These are phyloP conservation scores for Lonicera japonica DNA, from an alignment of 129 eudicot species.

Conservation along the genomic window DNA sequence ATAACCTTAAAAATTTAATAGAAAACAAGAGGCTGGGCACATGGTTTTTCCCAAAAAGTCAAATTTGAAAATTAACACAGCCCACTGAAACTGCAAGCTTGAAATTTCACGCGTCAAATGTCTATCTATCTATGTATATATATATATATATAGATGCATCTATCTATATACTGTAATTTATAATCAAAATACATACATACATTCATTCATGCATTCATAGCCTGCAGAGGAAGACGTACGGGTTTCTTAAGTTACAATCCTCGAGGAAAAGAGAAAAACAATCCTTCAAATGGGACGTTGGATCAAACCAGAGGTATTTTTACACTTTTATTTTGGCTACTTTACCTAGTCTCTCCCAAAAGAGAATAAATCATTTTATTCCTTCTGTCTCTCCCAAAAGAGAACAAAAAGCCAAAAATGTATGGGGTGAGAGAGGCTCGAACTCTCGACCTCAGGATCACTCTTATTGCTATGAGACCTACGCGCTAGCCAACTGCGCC, in stretches of 20 bases:
- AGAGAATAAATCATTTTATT: neutral
- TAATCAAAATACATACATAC: neutral
- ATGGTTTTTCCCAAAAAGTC: conserved; percentile 32
- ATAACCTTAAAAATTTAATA: neutral
- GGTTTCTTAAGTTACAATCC: neutral
- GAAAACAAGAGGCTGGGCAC: conserved; percentile 66
- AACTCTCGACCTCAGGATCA: conserved; percentile 99
- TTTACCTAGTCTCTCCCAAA: neutral
- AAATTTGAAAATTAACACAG: conserved; percentile 5
- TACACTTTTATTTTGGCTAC: neutral
- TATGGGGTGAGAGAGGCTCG: conserved; percentile 98
- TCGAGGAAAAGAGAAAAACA: neutral
- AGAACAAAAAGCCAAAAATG: too few relatives aligned
- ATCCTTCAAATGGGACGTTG: conserved; percentile 61
- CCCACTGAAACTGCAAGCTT: conserved; percentile 15
- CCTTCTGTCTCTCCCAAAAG: too few relatives aligned
- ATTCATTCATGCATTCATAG: neutral
- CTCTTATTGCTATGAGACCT: conserved; percentile 95
- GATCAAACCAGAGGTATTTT: conserved; percentile 81
- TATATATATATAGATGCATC: neutral
- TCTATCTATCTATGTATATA: conserved; percentile 1
- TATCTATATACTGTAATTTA: neutral
- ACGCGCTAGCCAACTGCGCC: conserved; percentile 99
- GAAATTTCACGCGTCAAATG: conserved; percentile 15
- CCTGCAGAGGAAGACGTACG: neutral